phyloP scores from a whole-genome alignment of 345 rosid genomes.

The Anastatica hierochuntica region DNA sequence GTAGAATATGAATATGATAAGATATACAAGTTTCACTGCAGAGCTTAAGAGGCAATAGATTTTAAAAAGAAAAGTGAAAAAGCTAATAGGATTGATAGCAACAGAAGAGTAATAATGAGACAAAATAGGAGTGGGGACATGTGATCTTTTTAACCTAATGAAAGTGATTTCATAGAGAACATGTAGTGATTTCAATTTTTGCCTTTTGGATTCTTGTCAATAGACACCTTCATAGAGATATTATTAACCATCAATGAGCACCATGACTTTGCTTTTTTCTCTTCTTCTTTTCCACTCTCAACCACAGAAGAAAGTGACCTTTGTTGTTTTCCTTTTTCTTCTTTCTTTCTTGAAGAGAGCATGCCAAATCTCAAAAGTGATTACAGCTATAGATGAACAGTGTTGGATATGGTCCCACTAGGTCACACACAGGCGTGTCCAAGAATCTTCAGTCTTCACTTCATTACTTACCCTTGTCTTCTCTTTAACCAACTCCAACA shows the following conservation, averaged over 20 bases:
- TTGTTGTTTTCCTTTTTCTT: background rate
- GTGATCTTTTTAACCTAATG: constrained; percentile 9
- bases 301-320: constrained; percentile 22
- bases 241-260: no score
- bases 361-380: constrained; percentile 29
- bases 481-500: constrained; percentile 25
- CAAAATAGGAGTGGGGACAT: constrained; percentile 17
- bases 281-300: constrained; percentile 20
- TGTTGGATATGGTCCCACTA: constrained; percentile 20
- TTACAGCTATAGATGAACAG: constrained; percentile 26
- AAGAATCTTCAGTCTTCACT: constrained; percentile 19
- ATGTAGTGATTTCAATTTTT: constrained; percentile 7
- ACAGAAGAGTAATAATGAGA: constrained; percentile 24
- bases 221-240: background rate
- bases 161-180: no score
- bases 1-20: no score
- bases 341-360: no score
- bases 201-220: constrained; percentile 3
- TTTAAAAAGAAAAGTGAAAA: no score
- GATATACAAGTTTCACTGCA: no score
- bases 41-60: no score
- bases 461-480: constrained; percentile 23
- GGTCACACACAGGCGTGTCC: constrained; percentile 28
- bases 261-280: constrained; percentile 19
- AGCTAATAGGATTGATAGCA: no score